phyloP scores from a whole-genome alignment of 2,329 filamentous ascomycete genomes.

The Tolypocladium ophioglossoides region DNA sequence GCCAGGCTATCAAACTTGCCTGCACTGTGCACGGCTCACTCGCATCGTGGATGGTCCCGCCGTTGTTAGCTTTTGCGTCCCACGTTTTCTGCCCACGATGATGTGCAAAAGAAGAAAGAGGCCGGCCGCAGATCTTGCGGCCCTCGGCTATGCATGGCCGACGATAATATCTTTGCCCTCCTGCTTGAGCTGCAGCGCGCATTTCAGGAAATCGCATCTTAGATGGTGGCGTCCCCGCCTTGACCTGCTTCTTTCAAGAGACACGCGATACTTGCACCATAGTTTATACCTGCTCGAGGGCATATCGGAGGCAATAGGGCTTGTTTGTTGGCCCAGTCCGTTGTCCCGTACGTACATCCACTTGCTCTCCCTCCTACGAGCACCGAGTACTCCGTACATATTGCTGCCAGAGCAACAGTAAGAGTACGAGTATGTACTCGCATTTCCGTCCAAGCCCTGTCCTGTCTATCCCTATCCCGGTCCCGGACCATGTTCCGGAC shows the following conservation, averaged over 20 bases:
- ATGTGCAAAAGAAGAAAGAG: conserved; percentile 7
- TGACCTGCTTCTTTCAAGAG: neutral
- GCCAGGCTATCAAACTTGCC: neutral
- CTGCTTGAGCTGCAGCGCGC: neutral
- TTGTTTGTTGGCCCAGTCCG: neutral
- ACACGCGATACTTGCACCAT: neutral
- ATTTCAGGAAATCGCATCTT: neutral
- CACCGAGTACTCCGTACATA: too few relatives aligned
- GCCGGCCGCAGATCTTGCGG: conserved; percentile 23
- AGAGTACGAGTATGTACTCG: neutral
- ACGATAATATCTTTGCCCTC: neutral
- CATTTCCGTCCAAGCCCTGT: neutral
- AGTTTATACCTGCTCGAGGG: neutral
- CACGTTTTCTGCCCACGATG: neutral
- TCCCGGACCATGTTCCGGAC: neutral
- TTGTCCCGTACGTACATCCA: neutral
- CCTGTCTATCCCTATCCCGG: too few relatives aligned
- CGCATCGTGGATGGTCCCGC: neutral
- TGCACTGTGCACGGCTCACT: neutral
- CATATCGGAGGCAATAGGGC: neutral
- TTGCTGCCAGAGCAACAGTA: neutral
- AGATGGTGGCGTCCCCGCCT: conserved; percentile 4
- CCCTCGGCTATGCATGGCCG: conserved; percentile 26
- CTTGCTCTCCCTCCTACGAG: neutral
- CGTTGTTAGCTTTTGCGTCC: neutral